Conservation (phyloP, 768 basidiomycete species). For the Dentipellis sp. region DNA sequence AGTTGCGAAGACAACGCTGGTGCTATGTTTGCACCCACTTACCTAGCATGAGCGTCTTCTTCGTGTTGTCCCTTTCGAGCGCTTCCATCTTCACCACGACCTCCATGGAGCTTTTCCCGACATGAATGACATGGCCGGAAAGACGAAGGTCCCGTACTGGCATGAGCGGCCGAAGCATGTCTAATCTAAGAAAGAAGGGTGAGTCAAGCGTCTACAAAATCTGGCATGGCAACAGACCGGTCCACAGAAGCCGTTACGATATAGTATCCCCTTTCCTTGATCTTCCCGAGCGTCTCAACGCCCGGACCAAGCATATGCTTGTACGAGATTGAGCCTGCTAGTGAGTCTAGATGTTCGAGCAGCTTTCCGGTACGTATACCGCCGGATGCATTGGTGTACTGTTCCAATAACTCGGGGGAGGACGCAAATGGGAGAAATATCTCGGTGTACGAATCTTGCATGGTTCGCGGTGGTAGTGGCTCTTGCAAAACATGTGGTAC, state of each 20-base stretch:
- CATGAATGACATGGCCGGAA: constrained; percentile 75
- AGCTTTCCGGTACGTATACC: constrained; percentile 66
- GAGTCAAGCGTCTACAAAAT: not conserved
- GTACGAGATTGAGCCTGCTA: constrained; percentile 81
- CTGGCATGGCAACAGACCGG: constrained; percentile 29
- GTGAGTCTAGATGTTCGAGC: constrained; percentile 75
- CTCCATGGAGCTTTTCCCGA: constrained; percentile 72
- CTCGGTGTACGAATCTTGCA: constrained; percentile 69
- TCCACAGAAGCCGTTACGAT: constrained; percentile 82
- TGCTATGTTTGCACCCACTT: constrained; percentile 9
- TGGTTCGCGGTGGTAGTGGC: constrained; percentile 34
- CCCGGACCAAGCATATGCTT: constrained; percentile 69
- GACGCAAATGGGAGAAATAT: constrained; percentile 55
- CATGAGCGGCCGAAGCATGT: constrained; percentile 53
- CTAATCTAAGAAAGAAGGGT: constrained; percentile 34
- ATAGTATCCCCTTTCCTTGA: constrained; percentile 63
- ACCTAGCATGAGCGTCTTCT: constrained; percentile 65
- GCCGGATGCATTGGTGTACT: constrained; percentile 63
- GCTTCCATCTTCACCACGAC: constrained; percentile 82
- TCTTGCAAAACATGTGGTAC: not conserved
- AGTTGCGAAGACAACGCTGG: too few relatives aligned
- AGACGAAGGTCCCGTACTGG: constrained; percentile 60
- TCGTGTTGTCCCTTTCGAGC: constrained; percentile 33
- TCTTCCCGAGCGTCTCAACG: constrained; percentile 42
- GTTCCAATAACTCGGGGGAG: constrained; percentile 47